Percentiles rank a stretch among this genome's conserved stretches.
These are phyloP conservation scores for Hypoxylon sp. DNA, from an alignment of 2,329 filamentous ascomycete genomes.

Conservation along the genomic window DNA sequence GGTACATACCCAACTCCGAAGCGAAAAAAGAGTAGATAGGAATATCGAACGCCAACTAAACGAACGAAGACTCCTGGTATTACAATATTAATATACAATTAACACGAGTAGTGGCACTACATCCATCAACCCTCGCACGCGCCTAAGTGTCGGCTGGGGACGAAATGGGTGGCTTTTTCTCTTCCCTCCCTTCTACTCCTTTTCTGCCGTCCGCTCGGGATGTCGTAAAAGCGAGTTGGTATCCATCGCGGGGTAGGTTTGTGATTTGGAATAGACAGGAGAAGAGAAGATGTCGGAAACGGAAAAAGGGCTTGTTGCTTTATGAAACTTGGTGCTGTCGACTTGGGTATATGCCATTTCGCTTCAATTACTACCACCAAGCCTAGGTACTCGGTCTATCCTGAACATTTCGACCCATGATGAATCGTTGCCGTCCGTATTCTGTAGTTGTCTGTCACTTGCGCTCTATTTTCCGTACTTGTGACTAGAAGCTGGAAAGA, in stretches of 20 bases:
- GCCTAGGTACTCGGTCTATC: not conserved
- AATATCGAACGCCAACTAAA: not conserved
- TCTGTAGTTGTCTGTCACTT: no score
- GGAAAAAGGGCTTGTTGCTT: not conserved
- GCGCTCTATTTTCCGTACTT: no score
- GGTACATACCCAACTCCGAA: slow-evolving; percentile 11
- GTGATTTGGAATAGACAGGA: slow-evolving; percentile 18
- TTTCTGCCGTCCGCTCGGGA: not conserved
- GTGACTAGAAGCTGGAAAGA: no score
- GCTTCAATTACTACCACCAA: slow-evolving; percentile 4
- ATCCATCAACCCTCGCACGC: not conserved
- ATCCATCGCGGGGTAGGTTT: slow-evolving; percentile 15
- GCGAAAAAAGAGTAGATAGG: slow-evolving; percentile 11
- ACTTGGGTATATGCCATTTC: slow-evolving; percentile 19
- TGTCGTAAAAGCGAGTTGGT: slow-evolving; percentile 8
- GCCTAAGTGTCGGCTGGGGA: slow-evolving; percentile 1
- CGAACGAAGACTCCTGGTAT: slow-evolving; percentile 7
- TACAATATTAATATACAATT: slow-evolving; percentile 24
- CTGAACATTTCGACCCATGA: not conserved
- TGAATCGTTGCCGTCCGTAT: not conserved
- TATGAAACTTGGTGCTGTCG: not conserved
- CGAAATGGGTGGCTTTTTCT: slow-evolving; percentile 5
- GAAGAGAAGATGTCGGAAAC: slow-evolving; percentile 3
- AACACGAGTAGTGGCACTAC: not conserved
- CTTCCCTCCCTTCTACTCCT: not conserved